Evolutionary conservation across 2,329 filamentous ascomycete species (phyloP).

Genomic region (Aspergillus brunneoviolaceus): DNA sequence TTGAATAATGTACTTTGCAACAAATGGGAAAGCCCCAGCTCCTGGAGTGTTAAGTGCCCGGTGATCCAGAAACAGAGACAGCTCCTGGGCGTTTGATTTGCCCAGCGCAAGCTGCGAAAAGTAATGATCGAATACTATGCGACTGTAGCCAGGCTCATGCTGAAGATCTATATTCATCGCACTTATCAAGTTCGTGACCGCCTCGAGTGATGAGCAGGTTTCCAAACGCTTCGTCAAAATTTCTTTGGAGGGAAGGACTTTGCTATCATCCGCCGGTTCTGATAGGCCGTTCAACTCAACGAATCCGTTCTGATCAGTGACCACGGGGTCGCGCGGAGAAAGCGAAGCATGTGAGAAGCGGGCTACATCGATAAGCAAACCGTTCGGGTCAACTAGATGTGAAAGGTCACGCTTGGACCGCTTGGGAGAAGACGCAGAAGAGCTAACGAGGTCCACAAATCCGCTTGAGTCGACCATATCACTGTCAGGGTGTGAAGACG

Average conservation of each 20-base stretch:
- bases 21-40: slow-evolving; percentile 35
- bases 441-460: neutral
- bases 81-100: slow-evolving; percentile 22
- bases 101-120: slow-evolving; percentile 18
- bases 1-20: slow-evolving; percentile 27
- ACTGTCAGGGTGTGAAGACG: neutral
- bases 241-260: neutral
- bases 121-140: slow-evolving; percentile 35
- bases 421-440: neutral
- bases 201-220: slow-evolving; percentile 25
- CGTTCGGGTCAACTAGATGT: neutral
- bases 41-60: slow-evolving; percentile 36
- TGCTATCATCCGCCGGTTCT: neutral
- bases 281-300: neutral
- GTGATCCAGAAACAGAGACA: slow-evolving; percentile 37
- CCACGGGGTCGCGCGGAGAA: neutral
- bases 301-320: neutral
- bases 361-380: neutral
- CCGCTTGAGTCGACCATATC: neutral
- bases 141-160: slow-evolving; percentile 37
- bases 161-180: slow-evolving; percentile 34
- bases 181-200: slow-evolving; percentile 29
- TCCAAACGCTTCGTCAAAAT: slow-evolving; percentile 22
- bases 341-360: neutral
- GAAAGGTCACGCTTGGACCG: no score